Conservation (phyloP, 2,329 filamentous ascomycete species). For the Xylaria hypoxylon region DNA sequence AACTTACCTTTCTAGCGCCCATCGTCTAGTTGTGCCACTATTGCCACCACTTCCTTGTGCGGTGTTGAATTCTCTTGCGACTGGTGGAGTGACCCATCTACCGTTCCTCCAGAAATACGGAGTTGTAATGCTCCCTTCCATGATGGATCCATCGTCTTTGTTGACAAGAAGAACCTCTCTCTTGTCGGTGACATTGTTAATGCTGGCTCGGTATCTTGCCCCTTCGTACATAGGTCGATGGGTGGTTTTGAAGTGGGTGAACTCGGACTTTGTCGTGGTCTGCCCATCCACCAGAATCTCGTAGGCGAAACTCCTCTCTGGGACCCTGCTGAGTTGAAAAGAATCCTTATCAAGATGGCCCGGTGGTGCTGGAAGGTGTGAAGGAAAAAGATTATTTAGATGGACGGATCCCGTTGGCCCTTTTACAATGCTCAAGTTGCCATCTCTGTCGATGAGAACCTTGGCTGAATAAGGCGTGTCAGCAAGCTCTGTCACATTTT, state of each 20-base stretch:
- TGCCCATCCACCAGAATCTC: conserved; percentile 59
- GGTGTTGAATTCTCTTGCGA: conserved; percentile 57
- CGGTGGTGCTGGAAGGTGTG: conserved; percentile 61
- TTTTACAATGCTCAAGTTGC: conserved; percentile 58
- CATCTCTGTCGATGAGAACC: conserved; percentile 64
- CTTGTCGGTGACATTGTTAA: conserved; percentile 59
- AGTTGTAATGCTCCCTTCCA: conserved; percentile 87
- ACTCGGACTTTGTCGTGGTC: conserved; percentile 64
- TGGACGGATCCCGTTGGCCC: conserved; percentile 42
- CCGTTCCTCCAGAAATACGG: conserved; percentile 81
- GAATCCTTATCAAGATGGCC: conserved; percentile 35
- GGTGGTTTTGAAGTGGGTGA: conserved; percentile 89
- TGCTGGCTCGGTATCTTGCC: conserved; percentile 71
- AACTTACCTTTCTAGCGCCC: conserved; percentile 76
- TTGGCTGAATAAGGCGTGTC: conserved; percentile 62
- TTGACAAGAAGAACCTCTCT: conserved; percentile 84
- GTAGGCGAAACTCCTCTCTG: conserved; percentile 52
- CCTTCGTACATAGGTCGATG: conserved; percentile 76
- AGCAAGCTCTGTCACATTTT: conserved; percentile 45
- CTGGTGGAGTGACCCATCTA: conserved; percentile 82
- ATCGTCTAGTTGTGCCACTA: conserved; percentile 82
- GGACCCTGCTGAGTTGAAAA: conserved; percentile 34
- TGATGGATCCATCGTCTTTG: conserved; percentile 69
- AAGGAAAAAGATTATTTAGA: conserved; percentile 66
- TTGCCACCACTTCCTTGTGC: conserved; percentile 76